phyloP scores from a whole-genome alignment of 306 rosid species.

The Vachellia collinsii region DNA sequence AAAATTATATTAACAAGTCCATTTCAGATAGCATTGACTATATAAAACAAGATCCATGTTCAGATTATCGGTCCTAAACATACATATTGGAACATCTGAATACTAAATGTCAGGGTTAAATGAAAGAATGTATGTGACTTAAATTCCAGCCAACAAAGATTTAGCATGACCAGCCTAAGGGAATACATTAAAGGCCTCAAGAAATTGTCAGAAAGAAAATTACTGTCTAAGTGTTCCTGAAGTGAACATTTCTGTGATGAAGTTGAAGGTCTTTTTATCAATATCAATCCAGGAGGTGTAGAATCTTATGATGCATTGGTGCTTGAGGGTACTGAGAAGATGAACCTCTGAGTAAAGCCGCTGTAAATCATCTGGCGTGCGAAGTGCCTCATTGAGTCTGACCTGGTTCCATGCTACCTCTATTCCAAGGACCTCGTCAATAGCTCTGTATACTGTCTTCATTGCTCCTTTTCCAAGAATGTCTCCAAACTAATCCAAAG shows the following conservation, averaged over 20 bases:
- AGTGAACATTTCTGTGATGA: conserved; percentile 87
- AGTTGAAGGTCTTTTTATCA: conserved; percentile 71
- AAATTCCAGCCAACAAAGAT: background rate
- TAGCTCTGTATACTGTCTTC: conserved; percentile 90
- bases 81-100: background rate
- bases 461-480: conserved; percentile 91
- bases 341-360: conserved; percentile 94
- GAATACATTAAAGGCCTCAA: conserved; percentile 15
- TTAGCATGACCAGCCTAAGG: conserved; percentile 5
- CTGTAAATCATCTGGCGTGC: conserved; percentile 75
- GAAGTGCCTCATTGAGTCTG: conserved; percentile 67
- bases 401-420: conserved; percentile 96
- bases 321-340: conserved; percentile 85
- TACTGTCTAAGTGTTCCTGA: conserved; percentile 92
- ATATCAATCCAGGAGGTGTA: conserved; percentile 86
- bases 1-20: background rate
- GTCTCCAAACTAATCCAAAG: conserved; percentile 58
- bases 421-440: conserved; percentile 79
- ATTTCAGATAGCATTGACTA: background rate
- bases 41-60: background rate
- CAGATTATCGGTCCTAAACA: conserved; percentile 1
- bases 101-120: conserved; percentile 2
- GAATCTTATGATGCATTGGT: conserved; percentile 72
- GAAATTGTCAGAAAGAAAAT: conserved; percentile 38
- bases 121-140: background rate